A percentile compares a stretch with the other conserved stretches of the same genome.
These are phyloP conservation scores for Mariannaea elegans DNA, from an alignment of 2,329 filamentous ascomycete species.

Conservation along the genomic window DNA sequence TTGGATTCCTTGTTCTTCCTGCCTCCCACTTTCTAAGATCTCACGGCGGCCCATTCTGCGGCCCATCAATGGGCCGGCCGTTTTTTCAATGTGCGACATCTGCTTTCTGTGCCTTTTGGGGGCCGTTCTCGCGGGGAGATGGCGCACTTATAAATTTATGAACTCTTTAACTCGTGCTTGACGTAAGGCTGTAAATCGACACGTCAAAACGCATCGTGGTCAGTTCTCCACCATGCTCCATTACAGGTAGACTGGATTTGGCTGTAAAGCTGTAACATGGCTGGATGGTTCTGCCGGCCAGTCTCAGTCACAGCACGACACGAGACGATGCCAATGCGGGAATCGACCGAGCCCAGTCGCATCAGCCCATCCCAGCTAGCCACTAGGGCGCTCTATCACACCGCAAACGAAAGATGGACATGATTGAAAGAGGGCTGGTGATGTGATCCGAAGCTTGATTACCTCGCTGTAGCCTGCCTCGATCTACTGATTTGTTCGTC, in stretches of 20 bases:
- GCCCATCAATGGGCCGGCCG: slow-evolving; percentile 7
- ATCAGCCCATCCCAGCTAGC: slow-evolving; percentile 37
- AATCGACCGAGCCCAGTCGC: slow-evolving; percentile 28
- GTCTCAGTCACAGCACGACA: neutral
- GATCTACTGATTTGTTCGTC: slow-evolving; percentile 1
- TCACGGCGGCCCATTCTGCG: slow-evolving; percentile 19
- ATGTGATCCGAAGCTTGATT: slow-evolving; percentile 13
- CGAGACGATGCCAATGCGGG: slow-evolving; percentile 19
- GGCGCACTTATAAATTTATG: too few species aligned
- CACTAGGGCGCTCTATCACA: slow-evolving; percentile 32
- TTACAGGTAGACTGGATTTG: too few species aligned
- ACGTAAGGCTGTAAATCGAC: neutral
- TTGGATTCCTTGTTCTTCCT: neutral
- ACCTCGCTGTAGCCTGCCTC: slow-evolving; percentile 5
- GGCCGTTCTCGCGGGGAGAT: neutral
- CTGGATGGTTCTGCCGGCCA: neutral
- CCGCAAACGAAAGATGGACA: slow-evolving; percentile 19
- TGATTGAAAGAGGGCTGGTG: neutral
- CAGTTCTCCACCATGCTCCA: neutral
- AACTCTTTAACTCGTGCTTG: neutral
- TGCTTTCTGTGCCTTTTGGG: neutral
- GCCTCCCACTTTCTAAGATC: slow-evolving; percentile 9
- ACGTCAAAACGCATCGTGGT: too few species aligned
- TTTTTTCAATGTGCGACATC: slow-evolving; percentile 9
- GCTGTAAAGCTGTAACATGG: too few species aligned